Conservation (phyloP, 2,329 filamentous ascomycete species). For the Pseudopithomyces chartarum region DNA sequence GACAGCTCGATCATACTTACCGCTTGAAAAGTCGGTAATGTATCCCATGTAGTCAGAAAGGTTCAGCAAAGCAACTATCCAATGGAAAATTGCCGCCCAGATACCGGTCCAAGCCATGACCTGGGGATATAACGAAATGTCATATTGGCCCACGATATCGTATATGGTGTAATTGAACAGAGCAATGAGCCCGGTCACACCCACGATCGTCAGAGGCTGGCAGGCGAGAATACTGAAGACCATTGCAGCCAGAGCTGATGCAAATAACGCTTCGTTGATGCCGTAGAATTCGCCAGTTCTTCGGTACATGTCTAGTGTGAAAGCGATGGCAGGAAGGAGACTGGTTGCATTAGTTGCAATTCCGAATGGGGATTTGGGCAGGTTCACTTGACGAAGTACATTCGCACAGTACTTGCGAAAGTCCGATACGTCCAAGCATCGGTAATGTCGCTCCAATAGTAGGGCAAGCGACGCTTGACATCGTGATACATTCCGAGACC, state of each 20-base stretch:
- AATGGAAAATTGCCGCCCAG: conserved; percentile 63
- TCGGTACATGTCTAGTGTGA: conserved; percentile 63
- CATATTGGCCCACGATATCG: conserved; percentile 58
- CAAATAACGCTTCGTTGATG: conserved; percentile 61
- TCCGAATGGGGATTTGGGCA: no score
- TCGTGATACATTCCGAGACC: conserved; percentile 61
- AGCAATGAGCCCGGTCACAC: conserved; percentile 57
- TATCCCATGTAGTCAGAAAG: conserved; percentile 64
- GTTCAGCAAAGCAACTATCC: conserved; percentile 59
- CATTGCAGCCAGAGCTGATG: conserved; percentile 60
- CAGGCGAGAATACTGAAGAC: conserved; percentile 59
- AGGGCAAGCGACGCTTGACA: conserved; percentile 57
- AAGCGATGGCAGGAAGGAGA: conserved; percentile 63
- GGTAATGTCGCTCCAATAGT: conserved; percentile 60
- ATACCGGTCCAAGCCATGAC: conserved; percentile 63
- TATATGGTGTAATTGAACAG: conserved; percentile 66
- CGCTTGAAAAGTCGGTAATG: conserved; percentile 61
- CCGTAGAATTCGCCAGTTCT: conserved; percentile 61
- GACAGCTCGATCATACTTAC: no score
- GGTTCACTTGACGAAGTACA: conserved; percentile 63
- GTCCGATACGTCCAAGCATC: conserved; percentile 62
- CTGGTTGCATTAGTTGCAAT: conserved; percentile 28
- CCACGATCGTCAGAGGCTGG: conserved; percentile 62
- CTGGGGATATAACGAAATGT: conserved; percentile 56
- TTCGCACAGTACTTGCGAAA: conserved; percentile 60